A percentile compares a stretch with the other conserved stretches of the same genome.
Conservation (phyloP, 192 early-diverging fungal genomes). For the Chytriomyces sp. region DNA sequence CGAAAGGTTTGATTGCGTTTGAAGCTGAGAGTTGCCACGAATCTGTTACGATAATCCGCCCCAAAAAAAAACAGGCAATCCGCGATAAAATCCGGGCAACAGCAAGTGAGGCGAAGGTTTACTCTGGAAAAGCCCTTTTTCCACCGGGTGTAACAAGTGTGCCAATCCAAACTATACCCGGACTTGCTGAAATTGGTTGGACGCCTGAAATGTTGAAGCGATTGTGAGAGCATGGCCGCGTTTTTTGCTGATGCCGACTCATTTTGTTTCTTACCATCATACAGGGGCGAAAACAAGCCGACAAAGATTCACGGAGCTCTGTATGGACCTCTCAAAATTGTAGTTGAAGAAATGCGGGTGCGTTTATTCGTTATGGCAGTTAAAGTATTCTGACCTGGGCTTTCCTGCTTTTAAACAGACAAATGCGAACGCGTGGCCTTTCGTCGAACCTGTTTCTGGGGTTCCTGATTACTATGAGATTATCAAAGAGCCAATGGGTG, state of each 20-base stretch:
- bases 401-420: slow-evolving; percentile 43
- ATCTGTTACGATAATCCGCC: slow-evolving; percentile 3
- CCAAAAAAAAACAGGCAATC: slow-evolving; percentile 58
- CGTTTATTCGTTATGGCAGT: neutral
- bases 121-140: slow-evolving; percentile 78
- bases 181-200: slow-evolving; percentile 93
- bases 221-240: slow-evolving; percentile 16
- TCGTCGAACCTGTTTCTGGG: slow-evolving; percentile 89
- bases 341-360: slow-evolving; percentile 75
- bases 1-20: slow-evolving; percentile 41
- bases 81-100: slow-evolving; percentile 81
- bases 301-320: slow-evolving; percentile 58
- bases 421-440: slow-evolving; percentile 91
- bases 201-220: slow-evolving; percentile 80
- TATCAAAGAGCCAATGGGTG: slow-evolving; percentile 97
- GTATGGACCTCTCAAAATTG: slow-evolving; percentile 70
- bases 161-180: slow-evolving; percentile 80
- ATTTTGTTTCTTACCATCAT: neutral
- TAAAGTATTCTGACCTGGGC: neutral
- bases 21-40: slow-evolving; percentile 14
- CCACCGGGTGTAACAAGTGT: slow-evolving; percentile 63
- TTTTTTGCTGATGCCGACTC: neutral
- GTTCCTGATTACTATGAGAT: slow-evolving; percentile 96
- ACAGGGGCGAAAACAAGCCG: slow-evolving; percentile 36
- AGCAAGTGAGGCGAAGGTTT: slow-evolving; percentile 75